phyloP scores from a whole-genome alignment of 1,284 basidiomycete genomes.

The Tilletia caries region DNA sequence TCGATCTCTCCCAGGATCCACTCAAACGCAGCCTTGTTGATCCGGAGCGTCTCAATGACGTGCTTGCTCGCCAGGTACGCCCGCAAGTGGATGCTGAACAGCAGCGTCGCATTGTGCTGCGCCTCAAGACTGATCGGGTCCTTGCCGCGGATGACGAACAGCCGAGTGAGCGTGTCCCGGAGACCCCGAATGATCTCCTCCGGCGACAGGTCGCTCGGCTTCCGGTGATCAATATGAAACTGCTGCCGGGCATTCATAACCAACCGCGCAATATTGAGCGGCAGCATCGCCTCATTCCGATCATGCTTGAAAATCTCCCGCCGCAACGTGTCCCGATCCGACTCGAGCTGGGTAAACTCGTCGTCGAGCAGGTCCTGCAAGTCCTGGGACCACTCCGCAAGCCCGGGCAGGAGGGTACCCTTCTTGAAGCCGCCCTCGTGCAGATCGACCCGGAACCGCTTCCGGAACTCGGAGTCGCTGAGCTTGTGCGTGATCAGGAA shows the following conservation, averaged over 20 bases:
- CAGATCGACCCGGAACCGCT: conserved; percentile 88
- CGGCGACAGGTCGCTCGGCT: conserved; percentile 88
- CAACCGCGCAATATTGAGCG: conserved; percentile 78
- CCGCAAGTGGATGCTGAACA: conserved; percentile 72
- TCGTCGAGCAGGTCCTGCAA: conserved; percentile 86
- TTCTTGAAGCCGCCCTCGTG: conserved; percentile 57
- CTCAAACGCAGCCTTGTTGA: conserved; percentile 73
- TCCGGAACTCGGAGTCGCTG: conserved; percentile 78
- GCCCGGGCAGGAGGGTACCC: conserved; percentile 85
- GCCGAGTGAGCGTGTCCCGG: conserved; percentile 35
- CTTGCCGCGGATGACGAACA: conserved; percentile 70
- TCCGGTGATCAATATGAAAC: conserved; percentile 91
- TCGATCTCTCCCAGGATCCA: conserved; percentile 97
- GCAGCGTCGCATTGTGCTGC: conserved; percentile 83
- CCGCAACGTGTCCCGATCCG: conserved; percentile 75
- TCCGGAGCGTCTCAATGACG: conserved; percentile 50
- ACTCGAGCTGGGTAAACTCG: conserved; percentile 73
- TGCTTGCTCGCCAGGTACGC: conserved; percentile 50
- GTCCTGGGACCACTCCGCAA: conserved; percentile 78
- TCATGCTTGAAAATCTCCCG: conserved; percentile 72
- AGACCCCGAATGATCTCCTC: conserved; percentile 79
- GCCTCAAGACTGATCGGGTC: conserved; percentile 69
- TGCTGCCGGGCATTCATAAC: conserved; percentile 94
- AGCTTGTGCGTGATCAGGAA: conserved; percentile 82
- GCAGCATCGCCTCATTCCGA: conserved; percentile 65